Evolutionary conservation across 1,139 yeast genomes (phyloP), one percentile per base, ranked within the genome.

Genomic region (Blastobotrys persicus): DNA sequence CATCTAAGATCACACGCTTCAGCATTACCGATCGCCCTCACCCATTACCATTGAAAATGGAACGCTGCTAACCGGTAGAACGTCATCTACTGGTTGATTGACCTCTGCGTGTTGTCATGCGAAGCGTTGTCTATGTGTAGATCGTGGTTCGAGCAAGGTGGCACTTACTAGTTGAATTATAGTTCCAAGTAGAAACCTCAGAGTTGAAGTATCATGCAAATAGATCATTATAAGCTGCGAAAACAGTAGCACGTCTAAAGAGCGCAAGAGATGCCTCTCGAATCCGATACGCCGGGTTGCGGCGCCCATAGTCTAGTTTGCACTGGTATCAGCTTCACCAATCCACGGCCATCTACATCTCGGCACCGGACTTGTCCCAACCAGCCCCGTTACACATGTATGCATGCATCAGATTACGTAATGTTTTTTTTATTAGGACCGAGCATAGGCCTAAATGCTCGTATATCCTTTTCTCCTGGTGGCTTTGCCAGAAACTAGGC

Each of bases 181-280:
- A 16, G 56, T 50, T 12, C 65, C 63, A 2, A 57, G 34, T 4
- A 59, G 44, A 17, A 62, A 53, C 26, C 64, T 53, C 19, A 60
- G 35, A 32, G 61, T 52, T 12, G 65, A 60, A 2, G 52, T 41
- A 40, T 62, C 65, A 43, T 62, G 56, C 32, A 62, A 53, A 39
- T 61, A 62, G 17, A 61, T 60, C 16, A 61, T 55, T 42, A 59
- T 52, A 16, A 61, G 53, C 49, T 61, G 64, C 4, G 56, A 46
- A 40, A 51, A 58, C 20, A 56, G 54, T 20, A 61, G 52, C 14
- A 55, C 48, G 35, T 60, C 64, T 17, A 62, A 41, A 7, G 56
- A 54, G 18, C 49, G 50, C 28, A 58, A 13, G 23, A 62, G 56
- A 47, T 62, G 65, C 38, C 52, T 51, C 44, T 55, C 55, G 41